These are phyloP conservation scores for Cercis canadensis DNA, from an alignment of 306 rosid species.

Conservation along the genomic window DNA sequence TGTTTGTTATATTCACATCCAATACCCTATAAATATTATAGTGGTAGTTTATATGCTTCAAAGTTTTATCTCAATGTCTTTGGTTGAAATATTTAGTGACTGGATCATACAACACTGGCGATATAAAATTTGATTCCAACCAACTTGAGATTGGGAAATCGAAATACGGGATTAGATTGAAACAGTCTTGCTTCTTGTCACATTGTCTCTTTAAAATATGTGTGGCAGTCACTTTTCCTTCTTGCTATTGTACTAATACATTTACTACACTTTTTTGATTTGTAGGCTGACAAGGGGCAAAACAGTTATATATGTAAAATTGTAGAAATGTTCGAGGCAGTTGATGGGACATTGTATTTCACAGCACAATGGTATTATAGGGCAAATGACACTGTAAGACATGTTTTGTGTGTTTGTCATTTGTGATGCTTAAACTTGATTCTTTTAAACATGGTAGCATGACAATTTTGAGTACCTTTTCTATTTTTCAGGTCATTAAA, in stretches of 20 bases:
- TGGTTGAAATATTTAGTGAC: not conserved
- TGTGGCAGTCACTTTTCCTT: no score
- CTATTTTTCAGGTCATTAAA: constrained; percentile 55
- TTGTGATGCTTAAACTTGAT: not conserved
- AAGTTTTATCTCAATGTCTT: not conserved
- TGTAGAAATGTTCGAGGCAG: constrained; percentile 71
- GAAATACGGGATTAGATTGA: no score
- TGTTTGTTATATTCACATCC: not conserved
- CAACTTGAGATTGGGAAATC: not conserved
- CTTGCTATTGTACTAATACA: no score
- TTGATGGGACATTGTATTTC: constrained; percentile 57
- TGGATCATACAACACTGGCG: not conserved
- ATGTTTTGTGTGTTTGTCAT: not conserved
- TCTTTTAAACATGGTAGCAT: not conserved
- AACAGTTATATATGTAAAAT: constrained; percentile 61
- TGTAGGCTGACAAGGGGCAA: constrained; percentile 61
- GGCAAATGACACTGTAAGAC: constrained; percentile 75
- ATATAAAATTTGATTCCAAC: not conserved
- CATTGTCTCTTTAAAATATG: no score
- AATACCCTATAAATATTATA: no score
- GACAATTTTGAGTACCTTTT: not conserved
- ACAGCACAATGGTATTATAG: constrained; percentile 88
- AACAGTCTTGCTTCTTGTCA: no score
- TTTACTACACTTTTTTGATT: not conserved
- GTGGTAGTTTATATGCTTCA: not conserved